phyloP scores from a whole-genome alignment of 306 rosid species.

The Acacia acuminata region DNA sequence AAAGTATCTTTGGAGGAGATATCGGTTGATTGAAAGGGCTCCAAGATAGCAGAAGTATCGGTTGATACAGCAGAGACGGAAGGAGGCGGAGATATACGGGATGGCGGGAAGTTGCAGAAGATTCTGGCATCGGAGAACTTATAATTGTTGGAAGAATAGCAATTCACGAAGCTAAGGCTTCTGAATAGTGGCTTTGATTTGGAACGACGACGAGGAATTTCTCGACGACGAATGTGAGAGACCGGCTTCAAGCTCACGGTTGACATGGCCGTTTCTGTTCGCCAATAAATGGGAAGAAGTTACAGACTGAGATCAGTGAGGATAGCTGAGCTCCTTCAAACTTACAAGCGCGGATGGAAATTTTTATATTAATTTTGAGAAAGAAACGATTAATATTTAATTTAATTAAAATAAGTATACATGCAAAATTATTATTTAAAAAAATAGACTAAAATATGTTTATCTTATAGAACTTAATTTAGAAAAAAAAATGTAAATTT shows the following conservation, averaged over 20 bases:
- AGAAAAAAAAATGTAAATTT: too few species aligned
- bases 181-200: constrained; percentile 28
- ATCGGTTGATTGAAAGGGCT: constrained; percentile 39
- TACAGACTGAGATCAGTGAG: background rate
- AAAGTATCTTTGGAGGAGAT: constrained; percentile 50
- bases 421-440: too few species aligned
- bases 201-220: constrained; percentile 1
- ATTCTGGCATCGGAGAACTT: constrained; percentile 34
- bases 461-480: background rate
- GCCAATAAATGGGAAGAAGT: constrained; percentile 8
- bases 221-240: constrained; percentile 31
- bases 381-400: background rate
- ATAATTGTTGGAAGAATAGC: constrained; percentile 32
- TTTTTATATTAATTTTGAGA: background rate
- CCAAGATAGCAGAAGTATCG: constrained; percentile 29
- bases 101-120: constrained; percentile 51
- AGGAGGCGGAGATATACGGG: constrained; percentile 23
- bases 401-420: too few species aligned
- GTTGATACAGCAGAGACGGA: constrained; percentile 34
- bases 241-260: constrained; percentile 51
- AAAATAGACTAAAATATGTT: too few species aligned
- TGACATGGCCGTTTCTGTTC: constrained; percentile 45
- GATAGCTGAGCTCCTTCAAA: background rate
- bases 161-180: constrained; percentile 29
- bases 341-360: background rate